Evolutionary conservation across 139 green algal genomes (phyloP), one percentile per base, ranked within the genome.

Genomic region (Coelastrella sp.): DNA sequence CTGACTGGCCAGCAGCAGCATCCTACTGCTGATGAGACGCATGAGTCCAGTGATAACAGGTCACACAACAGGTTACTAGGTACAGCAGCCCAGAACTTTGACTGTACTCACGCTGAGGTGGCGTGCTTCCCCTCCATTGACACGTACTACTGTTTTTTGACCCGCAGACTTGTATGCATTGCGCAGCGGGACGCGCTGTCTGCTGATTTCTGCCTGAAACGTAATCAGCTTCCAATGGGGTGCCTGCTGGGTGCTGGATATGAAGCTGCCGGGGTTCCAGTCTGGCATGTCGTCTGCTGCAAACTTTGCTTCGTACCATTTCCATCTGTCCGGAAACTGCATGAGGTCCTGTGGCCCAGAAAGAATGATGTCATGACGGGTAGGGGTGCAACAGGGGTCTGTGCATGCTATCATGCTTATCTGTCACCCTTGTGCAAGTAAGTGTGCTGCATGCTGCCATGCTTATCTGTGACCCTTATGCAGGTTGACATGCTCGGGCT

Each of bases 81-180:
- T 61, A 70, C 72, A 79, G 57, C 72, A 19, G 57, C 76, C 15
- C 11, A 61, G 7, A 11, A 49, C 35, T 49, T 49, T 49, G 1
- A 1, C 4, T 10, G 5, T n/a, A 57, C 78, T 24, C 81, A 87
- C 78, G 35, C 10, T 27, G 22, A 78, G 22, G 4, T 11, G 9
- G 12, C 35, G 60, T 17, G 96, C 93, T 15, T 91, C 49, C 12
- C 96, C 94, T 65, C 92, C 93, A 87, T 96, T 96, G 12, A 98
- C 87, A 3, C 96, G 86, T 49, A 98, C 61, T 7, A 59, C 70
- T 8, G 95, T 94, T 0, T 56, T 87, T 91, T 98, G 96, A 6
- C 96, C 96, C 0, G 95, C 90, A 66, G 92, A 91, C 88, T 95
- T 96, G 93, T 97, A 98, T 0, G 95, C 95, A 80, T 97, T 96